Conservation (phyloP, 495 filamentous ascomycete genomes). For the Chaetomium tenue region DNA sequence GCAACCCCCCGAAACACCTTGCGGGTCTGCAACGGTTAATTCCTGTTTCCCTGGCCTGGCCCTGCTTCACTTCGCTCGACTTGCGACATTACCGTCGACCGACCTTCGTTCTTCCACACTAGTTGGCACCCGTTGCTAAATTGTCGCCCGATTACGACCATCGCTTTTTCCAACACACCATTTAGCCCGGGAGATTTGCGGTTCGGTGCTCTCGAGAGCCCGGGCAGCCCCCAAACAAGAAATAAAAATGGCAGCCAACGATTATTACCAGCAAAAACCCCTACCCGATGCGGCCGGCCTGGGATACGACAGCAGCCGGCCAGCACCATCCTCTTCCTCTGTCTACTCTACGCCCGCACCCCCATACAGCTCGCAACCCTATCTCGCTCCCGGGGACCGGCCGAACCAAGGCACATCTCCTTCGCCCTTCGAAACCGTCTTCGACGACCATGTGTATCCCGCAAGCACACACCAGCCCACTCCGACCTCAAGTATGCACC, state of each 20-base stretch:
- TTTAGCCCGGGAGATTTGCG: constrained; percentile 6
- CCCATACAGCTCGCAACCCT: constrained; percentile 33
- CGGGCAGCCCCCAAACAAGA: constrained; percentile 5
- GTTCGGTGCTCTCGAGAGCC: constrained; percentile 8
- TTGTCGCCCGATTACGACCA: background rate
- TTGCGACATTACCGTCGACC: background rate
- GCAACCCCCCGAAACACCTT: constrained; percentile 23
- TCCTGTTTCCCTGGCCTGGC: background rate
- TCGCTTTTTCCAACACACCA: background rate
- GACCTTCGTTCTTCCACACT: background rate
- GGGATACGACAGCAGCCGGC: constrained; percentile 36
- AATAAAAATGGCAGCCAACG: constrained; percentile 72
- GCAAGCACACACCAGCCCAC: constrained; percentile 41
- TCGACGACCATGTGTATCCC: constrained; percentile 62
- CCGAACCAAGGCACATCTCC: constrained; percentile 30
- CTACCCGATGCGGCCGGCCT: constrained; percentile 35
- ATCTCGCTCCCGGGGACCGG: constrained; percentile 29
- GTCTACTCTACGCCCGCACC: constrained; percentile 34
- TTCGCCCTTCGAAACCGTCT: constrained; percentile 53
- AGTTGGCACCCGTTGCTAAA: background rate
- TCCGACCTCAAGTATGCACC: constrained; percentile 42
- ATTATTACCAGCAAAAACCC: constrained; percentile 66
- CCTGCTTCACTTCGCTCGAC: background rate
- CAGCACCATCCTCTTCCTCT: constrained; percentile 46
- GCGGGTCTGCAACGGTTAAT: background rate